phyloP scores from a whole-genome alignment of 257 asterid genomes.

The Gentiana straminea region DNA sequence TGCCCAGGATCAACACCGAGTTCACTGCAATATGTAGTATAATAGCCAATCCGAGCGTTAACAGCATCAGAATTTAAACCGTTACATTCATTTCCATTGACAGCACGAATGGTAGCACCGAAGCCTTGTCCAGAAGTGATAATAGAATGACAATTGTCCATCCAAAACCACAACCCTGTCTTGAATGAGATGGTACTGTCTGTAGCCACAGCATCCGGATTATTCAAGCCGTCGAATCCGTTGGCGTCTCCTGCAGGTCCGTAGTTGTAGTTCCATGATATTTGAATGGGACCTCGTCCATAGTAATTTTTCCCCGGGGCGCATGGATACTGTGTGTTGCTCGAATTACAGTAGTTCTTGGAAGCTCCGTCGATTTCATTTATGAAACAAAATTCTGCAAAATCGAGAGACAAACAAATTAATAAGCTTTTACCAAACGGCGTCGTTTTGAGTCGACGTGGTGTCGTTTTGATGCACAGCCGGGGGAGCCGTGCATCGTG shows the following conservation, averaged over 20 bases:
- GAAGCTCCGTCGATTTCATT: conserved; percentile 5
- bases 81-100: conserved; percentile 1
- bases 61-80: neutral
- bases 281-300: conserved; percentile 10
- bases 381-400: conserved; percentile 7
- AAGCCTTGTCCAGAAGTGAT: conserved; percentile 7
- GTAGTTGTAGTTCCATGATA: conserved; percentile 9
- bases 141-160: conserved; percentile 7
- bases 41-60: conserved; percentile 2
- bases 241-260: conserved; percentile 5
- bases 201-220: conserved; percentile 1
- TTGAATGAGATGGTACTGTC: conserved; percentile 3
- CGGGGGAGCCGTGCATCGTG: too few relatives aligned
- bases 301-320: conserved; percentile 6
- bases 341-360: conserved; percentile 1
- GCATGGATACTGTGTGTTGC: conserved; percentile 7
- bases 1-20: conserved; percentile 4
- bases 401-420: too few relatives aligned
- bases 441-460: too few relatives aligned
- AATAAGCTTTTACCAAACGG: too few relatives aligned
- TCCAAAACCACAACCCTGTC: conserved; percentile 12
- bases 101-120: conserved; percentile 7
- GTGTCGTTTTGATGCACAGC: too few relatives aligned
- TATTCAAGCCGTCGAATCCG: conserved; percentile 3
- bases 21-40: conserved; percentile 3